Evolutionary conservation across 208 protist species (phyloP), one percentile per base, ranked within the genome.

Genomic region (Wallacemonas sp.): DNA sequence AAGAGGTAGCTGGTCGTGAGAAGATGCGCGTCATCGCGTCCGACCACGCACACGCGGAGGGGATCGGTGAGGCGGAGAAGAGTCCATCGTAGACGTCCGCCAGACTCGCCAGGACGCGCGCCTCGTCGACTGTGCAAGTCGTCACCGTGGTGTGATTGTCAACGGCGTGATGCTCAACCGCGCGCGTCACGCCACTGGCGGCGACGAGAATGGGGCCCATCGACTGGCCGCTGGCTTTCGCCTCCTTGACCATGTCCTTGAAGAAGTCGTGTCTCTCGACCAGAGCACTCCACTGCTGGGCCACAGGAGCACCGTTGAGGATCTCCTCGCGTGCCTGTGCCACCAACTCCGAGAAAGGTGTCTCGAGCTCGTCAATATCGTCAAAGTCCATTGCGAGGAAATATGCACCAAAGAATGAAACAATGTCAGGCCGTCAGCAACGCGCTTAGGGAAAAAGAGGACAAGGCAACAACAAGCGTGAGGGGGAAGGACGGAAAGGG

Each of bases 161-260:
- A 5, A 31, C 29, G 18, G 32, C 32, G 61, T 46, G 52, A 10
- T 28, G 39, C 10, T 11, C 23, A 50, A 36, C 33, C 57, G 31
- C 61, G 31, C 18, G 22, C 28, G 46, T 76, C 20, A 94, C 71
- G 18, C 78, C 79, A 25, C 80, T 76, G 2, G 77, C 28, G 3
- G 85, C 82, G 11, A 76, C 67, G 10, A 91, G 55, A 11, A 86
- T 73, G 18, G 65, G 38, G 2, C 74, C 77, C 25, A 87, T 36
- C 22, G 42, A 39, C 20, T 77, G 49, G 5, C 79, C 88, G 20
- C 82, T 79, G 44, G 42, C 48, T 20, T 66, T 72, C 0, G 82
- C 84, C 33, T 91, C 82, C 41, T 65, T 65, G 0, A 79, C 72
- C 23, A 91, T 76, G 61, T 91, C 88, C 23, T 76, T 80, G 61